Evolutionary conservation across 139 green algal genomes (phyloP).

Genomic region (Yamagishiella unicocca): DNA sequence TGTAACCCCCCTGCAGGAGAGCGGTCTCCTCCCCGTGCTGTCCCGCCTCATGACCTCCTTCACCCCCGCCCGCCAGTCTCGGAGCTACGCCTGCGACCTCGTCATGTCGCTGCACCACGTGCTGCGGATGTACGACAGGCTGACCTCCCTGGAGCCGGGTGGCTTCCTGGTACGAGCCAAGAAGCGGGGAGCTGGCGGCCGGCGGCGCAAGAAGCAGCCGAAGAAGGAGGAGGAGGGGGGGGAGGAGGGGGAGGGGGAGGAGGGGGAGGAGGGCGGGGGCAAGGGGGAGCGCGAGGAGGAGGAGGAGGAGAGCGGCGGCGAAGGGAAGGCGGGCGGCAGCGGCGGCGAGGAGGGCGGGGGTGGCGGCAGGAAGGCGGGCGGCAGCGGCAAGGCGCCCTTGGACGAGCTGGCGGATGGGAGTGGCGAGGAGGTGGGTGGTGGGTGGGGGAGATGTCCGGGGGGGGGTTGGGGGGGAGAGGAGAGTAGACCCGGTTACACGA

Average conservation of each 20-base stretch:
- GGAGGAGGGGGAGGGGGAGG: slow-evolving; percentile 19
- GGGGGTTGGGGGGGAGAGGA: too few species aligned
- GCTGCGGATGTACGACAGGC: slow-evolving; percentile 76
- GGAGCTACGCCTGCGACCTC: slow-evolving; percentile 71
- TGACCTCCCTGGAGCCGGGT: slow-evolving; percentile 49
- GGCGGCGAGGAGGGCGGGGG: not conserved
- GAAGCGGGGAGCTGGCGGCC: slow-evolving; percentile 6
- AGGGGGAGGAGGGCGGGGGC: slow-evolving; percentile 22
- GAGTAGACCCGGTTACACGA: too few species aligned
- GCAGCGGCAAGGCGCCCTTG: slow-evolving; percentile 8
- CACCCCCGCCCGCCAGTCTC: slow-evolving; percentile 67
- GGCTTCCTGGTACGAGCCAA: slow-evolving; percentile 55
- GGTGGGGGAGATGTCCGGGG: not conserved
- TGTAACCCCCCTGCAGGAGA: slow-evolving; percentile 60
- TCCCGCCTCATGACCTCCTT: slow-evolving; percentile 71
- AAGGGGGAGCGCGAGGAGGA: slow-evolving; percentile 26
- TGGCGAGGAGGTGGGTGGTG: not conserved
- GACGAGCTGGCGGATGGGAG: slow-evolving; percentile 40
- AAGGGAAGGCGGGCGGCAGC: not conserved
- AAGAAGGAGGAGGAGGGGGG: slow-evolving; percentile 18
- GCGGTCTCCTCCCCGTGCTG: slow-evolving; percentile 82
- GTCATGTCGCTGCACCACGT: slow-evolving; percentile 75
- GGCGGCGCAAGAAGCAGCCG: not conserved
- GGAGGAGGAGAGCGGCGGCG: slow-evolving; percentile 23
- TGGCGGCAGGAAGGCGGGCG: not conserved